Base-by-base conservation (phyloP, 2,329 filamentous ascomycete genomes). In the Metarhizium humberi region DNA sequence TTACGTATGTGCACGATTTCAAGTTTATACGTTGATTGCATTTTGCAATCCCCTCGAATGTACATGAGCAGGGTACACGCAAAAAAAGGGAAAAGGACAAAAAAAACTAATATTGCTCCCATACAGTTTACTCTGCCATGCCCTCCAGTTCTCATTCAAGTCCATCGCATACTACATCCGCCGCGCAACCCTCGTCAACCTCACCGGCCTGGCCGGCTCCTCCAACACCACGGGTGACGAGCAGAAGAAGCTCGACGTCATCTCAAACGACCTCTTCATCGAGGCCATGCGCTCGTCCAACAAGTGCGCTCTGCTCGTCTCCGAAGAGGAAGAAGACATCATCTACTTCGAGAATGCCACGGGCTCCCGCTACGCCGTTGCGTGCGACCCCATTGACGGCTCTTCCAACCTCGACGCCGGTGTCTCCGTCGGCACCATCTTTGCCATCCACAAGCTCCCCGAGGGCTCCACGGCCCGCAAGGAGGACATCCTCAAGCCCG, bases 81-180 rank as follows among this genome's bases (percentile, higher is more conserved):
- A 25, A 25, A 25, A 25, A 25, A 25, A 25, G 25, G 25, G 25
- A 25, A 25, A 25, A 25, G 25, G 25, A 25, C 3, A 25, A 25
- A 25, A 25, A 25, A 25, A 25, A 25, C 25, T 25, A 25, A 25
- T 25, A 25, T 25, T 40, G 42, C 46, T 43, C 34, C 45, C 32
- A 34, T 40, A 53, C 66, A 96, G 92, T 66, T 82, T 99, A 53
- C 84, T 99, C 57, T 96, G 91, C 80, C 94, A 99, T 72, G 92
- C 94, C 58, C 88, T 99, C 57, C 94, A 97, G 74, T 99, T 97
- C 79, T 92, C 94, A 61, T 99, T 99, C 87, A 99, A 99, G 80
- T 95, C 90, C 62, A 99, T 99, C 73, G 90, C 94, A 65, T 96
- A 97, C 81, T 99, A 96, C 79, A 99, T 99, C 73, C 92, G 92